These are phyloP conservation scores for Fonsecaea erecta DNA, from an alignment of 2,329 filamentous ascomycete species.

Conservation along the genomic window DNA sequence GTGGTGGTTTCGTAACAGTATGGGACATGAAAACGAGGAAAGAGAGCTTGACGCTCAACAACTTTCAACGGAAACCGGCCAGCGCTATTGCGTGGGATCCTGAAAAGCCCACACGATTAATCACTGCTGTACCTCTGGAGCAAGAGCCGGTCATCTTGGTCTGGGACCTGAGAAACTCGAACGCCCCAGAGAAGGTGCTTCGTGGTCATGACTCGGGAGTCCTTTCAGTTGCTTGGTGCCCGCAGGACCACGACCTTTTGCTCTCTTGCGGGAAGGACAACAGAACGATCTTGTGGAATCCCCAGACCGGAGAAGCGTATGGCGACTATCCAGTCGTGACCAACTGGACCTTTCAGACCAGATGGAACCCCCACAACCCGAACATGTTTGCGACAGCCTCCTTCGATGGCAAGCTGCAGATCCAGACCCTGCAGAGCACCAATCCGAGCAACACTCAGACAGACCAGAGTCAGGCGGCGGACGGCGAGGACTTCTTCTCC, in stretches of 20 bases:
- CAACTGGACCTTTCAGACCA: constrained; percentile 98
- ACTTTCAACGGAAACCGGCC: constrained; percentile 83
- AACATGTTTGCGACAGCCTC: constrained; percentile 91
- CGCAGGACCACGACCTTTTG: constrained; percentile 84
- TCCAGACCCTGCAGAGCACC: constrained; percentile 94
- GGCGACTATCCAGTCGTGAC: constrained; percentile 96
- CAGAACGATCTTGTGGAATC: constrained; percentile 93
- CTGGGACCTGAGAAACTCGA: constrained; percentile 96
- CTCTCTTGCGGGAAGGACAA: constrained; percentile 97
- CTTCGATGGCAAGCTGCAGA: constrained; percentile 92
- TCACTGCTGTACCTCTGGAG: constrained; percentile 90
- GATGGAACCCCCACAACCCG: constrained; percentile 92
- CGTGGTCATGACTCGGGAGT: constrained; percentile 94
- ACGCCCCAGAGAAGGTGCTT: constrained; percentile 83
- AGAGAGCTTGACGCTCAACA: constrained; percentile 92
- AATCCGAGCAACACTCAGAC: constrained; percentile 75
- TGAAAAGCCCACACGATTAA: constrained; percentile 82
- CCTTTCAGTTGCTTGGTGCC: constrained; percentile 92
- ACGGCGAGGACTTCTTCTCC: constrained; percentile 95
- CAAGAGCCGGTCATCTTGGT: constrained; percentile 84
- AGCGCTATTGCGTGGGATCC: constrained; percentile 98
- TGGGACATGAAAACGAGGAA: constrained; percentile 99
- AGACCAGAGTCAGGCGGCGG: constrained; percentile 69
- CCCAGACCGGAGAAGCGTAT: constrained; percentile 81
- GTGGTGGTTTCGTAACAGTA: constrained; percentile 92